phyloP scores from a whole-genome alignment of 495 filamentous ascomycete genomes.

The Podospora australis region DNA sequence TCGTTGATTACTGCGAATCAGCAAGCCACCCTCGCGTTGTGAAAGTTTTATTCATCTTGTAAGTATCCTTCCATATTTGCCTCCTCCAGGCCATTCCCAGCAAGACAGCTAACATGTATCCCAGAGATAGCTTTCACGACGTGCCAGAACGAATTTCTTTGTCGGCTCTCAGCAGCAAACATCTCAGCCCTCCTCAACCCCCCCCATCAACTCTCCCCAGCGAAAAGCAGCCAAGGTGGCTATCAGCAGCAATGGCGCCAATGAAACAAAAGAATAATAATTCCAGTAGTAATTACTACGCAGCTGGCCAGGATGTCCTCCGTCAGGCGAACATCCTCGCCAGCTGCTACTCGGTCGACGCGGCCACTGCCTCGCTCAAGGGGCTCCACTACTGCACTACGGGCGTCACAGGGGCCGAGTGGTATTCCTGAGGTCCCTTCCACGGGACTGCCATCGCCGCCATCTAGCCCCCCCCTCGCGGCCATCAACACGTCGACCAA shows the following conservation, averaged over 20 bases:
- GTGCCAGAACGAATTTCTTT: neutral
- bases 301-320: constrained; percentile 53
- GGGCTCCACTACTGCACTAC: constrained; percentile 95
- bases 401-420: constrained; percentile 68
- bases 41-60: too few species aligned
- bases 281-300: constrained; percentile 69
- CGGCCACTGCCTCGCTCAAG: constrained; percentile 43
- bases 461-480: constrained; percentile 77
- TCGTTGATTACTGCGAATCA: too few species aligned
- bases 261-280: constrained; percentile 59
- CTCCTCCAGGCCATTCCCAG: too few species aligned
- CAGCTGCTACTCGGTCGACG: constrained; percentile 73
- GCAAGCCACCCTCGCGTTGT: too few species aligned
- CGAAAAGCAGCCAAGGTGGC: constrained; percentile 2
- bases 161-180: neutral
- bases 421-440: constrained; percentile 96
- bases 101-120: too few species aligned
- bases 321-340: constrained; percentile 65
- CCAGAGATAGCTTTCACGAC: neutral
- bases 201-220: neutral
- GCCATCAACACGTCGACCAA: constrained; percentile 51
- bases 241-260: constrained; percentile 47
- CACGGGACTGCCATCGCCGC: constrained; percentile 63
- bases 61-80: too few species aligned
- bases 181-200: too few species aligned